A percentile compares a stretch with the other conserved stretches of the same genome.
Evolutionary conservation across 441 rosid species (phyloP).

Genomic region (Dalechampia spathulata): DNA sequence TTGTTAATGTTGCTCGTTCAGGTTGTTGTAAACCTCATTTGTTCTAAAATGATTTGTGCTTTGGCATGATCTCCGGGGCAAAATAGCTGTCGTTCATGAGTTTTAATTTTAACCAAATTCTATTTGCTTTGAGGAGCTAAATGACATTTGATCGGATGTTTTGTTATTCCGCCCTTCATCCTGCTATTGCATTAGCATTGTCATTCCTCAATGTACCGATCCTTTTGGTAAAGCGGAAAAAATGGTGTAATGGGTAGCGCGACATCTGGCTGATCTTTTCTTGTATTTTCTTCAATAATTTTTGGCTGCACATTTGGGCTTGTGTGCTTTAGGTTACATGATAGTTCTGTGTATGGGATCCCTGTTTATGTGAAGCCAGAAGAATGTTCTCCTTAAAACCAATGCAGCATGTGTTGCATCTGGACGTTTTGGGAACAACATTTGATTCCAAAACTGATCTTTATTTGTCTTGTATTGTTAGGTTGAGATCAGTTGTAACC

Average conservation of each 20-base stretch:
- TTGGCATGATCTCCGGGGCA: too few species aligned
- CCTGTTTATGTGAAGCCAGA: slow-evolving; percentile 39
- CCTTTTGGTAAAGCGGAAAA: neutral
- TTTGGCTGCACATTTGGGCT: slow-evolving; percentile 17
- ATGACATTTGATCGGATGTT: too few species aligned
- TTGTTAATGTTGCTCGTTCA: too few species aligned
- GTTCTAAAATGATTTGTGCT: too few species aligned
- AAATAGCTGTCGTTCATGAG: too few species aligned
- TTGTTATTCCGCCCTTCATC: too few species aligned
- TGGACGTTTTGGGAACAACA: slow-evolving; percentile 79
- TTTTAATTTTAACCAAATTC: too few species aligned
- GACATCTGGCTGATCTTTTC: neutral
- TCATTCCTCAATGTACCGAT: too few species aligned
- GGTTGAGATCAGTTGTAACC: neutral
- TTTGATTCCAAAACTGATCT: neutral
- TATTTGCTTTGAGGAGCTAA: too few species aligned
- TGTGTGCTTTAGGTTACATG: slow-evolving; percentile 8
- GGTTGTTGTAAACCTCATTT: too few species aligned
- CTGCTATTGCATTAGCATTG: too few species aligned
- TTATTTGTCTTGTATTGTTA: neutral
- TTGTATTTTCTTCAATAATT: neutral
- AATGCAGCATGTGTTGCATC: slow-evolving; percentile 35
- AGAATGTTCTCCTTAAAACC: slow-evolving; percentile 68
- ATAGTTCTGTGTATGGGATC: slow-evolving; percentile 14
- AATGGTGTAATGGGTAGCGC: neutral